Percentiles rank a stretch among this genome's conserved stretches.
Conservation (phyloP, 768 basidiomycete species). For the Imleria badia region DNA sequence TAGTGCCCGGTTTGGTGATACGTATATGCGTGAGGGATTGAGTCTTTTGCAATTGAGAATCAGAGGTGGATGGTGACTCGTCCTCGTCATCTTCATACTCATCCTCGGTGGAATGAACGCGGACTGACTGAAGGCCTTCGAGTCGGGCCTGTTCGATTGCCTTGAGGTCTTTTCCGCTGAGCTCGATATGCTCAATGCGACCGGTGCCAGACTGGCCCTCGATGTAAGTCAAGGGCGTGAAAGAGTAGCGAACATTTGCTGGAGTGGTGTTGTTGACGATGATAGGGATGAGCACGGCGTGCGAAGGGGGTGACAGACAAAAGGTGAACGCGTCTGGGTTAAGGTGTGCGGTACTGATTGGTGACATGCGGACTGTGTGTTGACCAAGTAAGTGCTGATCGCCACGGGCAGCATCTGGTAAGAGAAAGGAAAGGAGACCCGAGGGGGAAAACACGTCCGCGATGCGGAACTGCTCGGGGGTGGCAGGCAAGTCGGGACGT, state of each 20-base stretch:
- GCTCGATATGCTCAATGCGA: slow-evolving; percentile 53
- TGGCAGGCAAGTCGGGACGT: slow-evolving; percentile 39
- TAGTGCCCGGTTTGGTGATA: slow-evolving; percentile 66
- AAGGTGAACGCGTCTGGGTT: slow-evolving; percentile 75
- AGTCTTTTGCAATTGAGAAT: slow-evolving; percentile 62
- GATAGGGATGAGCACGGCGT: slow-evolving; percentile 71
- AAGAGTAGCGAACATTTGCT: slow-evolving; percentile 65
- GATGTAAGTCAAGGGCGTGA: slow-evolving; percentile 60
- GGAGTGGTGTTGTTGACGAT: slow-evolving; percentile 90
- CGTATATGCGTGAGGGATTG: slow-evolving; percentile 75
- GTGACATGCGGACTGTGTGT: slow-evolving; percentile 90
- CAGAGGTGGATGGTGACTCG: slow-evolving; percentile 32
- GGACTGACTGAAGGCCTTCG: slow-evolving; percentile 48
- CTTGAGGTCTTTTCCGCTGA: slow-evolving; percentile 64
- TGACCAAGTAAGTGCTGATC: slow-evolving; percentile 76
- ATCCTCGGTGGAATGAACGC: slow-evolving; percentile 50
- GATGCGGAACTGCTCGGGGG: slow-evolving; percentile 47
- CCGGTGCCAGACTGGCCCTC: slow-evolving; percentile 39
- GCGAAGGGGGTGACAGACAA: slow-evolving; percentile 60
- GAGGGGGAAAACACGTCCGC: slow-evolving; percentile 51
- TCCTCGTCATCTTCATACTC: slow-evolving; percentile 66
- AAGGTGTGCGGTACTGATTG: slow-evolving; percentile 88
- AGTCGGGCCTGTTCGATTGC: slow-evolving; percentile 60
- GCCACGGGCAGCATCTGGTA: slow-evolving; percentile 30
- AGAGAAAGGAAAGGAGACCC: slow-evolving; percentile 46